These are phyloP conservation scores for Podaxis carcinomalis DNA, from an alignment of 768 basidiomycete genomes.

Conservation along the genomic window DNA sequence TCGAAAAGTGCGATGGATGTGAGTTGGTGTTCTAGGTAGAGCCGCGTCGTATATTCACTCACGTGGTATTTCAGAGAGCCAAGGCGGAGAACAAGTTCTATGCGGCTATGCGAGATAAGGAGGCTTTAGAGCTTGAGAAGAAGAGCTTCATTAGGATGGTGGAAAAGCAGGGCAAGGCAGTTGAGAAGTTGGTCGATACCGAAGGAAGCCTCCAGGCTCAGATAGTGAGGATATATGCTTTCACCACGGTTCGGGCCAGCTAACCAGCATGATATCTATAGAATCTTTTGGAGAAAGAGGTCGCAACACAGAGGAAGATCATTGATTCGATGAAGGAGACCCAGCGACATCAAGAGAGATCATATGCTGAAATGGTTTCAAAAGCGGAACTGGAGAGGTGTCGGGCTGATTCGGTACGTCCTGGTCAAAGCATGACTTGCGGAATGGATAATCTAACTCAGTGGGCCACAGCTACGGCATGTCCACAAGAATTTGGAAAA, in stretches of 20 bases:
- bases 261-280: background rate
- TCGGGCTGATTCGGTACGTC: constrained; percentile 34
- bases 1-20: constrained; percentile 68
- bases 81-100: constrained; percentile 96
- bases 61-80: constrained; percentile 62
- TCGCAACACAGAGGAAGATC: constrained; percentile 25
- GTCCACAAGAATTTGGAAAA: constrained; percentile 32
- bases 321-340: constrained; percentile 22
- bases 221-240: constrained; percentile 42
- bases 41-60: background rate
- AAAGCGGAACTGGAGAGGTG: constrained; percentile 35
- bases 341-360: constrained; percentile 25
- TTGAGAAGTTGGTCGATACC: constrained; percentile 62
- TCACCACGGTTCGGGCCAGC: background rate
- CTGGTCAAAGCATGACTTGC: background rate
- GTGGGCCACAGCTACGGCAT: constrained; percentile 5
- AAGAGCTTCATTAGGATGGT: constrained; percentile 52
- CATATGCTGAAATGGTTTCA: constrained; percentile 27
- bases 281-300: constrained; percentile 41
- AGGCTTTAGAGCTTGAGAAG: constrained; percentile 72
- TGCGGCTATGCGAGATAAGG: constrained; percentile 84
- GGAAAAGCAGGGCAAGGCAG: constrained; percentile 45
- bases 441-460: background rate
- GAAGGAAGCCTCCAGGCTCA: constrained; percentile 58
- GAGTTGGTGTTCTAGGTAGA: constrained; percentile 17